Percentiles rank a stretch among this genome's conserved stretches.
Evolutionary conservation across 2,329 filamentous ascomycete genomes (phyloP).

Genomic region (Aspergillus amoenus): DNA sequence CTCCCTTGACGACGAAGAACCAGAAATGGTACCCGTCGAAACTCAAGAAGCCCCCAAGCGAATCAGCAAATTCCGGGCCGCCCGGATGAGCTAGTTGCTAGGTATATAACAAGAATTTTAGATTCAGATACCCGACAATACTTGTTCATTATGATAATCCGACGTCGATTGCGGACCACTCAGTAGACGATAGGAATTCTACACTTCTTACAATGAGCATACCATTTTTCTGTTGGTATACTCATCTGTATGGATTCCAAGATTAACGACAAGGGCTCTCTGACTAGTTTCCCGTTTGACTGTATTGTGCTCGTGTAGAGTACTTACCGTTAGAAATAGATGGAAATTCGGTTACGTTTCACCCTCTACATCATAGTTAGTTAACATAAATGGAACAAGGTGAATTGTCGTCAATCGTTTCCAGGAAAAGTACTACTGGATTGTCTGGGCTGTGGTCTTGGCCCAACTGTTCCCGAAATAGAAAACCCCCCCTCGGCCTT

Average conservation of each 20-base stretch:
- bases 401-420: not conserved
- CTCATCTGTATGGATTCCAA: constrained; percentile 26
- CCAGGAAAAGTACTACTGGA: not conserved
- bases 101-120: constrained; percentile 6
- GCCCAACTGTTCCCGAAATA: not conserved
- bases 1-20: constrained; percentile 72
- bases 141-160: not conserved
- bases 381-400: not conserved
- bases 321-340: constrained; percentile 22
- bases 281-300: constrained; percentile 30
- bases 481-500: not conserved
- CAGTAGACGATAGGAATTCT: not conserved
- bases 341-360: constrained; percentile 40
- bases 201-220: constrained; percentile 14
- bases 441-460: not conserved
- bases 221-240: constrained; percentile 19
- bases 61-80: constrained; percentile 50
- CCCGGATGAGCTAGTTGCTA: constrained; percentile 37
- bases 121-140: constrained; percentile 19
- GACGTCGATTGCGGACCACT: not conserved
- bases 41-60: constrained; percentile 52
- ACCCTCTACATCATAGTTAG: constrained; percentile 31
- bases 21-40: constrained; percentile 66
- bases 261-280: constrained; percentile 36
- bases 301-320: constrained; percentile 25